Evolutionary conservation across 192 early-diverging fungal species (phyloP).

Genomic region (Coemansia sp.): DNA sequence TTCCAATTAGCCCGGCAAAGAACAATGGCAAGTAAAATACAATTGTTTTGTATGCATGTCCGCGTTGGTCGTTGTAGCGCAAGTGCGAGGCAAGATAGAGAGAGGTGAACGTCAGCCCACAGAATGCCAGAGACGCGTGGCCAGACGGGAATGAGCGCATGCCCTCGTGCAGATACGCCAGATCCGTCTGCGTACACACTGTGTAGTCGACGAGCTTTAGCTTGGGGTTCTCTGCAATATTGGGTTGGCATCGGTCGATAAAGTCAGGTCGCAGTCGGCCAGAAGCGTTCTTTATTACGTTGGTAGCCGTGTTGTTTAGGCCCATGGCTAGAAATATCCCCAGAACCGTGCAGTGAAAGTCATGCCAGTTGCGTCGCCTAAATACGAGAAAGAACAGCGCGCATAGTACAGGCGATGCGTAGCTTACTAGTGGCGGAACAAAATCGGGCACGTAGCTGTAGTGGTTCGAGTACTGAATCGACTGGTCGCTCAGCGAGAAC

Average conservation of each 20-base stretch:
- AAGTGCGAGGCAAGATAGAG: slow-evolving; percentile 74
- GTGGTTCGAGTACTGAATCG: slow-evolving; percentile 64
- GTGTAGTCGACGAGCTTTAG: slow-evolving; percentile 60
- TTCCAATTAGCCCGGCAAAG: slow-evolving; percentile 58
- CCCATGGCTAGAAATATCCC: slow-evolving; percentile 53
- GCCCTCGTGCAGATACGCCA: slow-evolving; percentile 65
- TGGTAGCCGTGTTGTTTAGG: slow-evolving; percentile 54
- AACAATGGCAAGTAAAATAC: slow-evolving; percentile 51
- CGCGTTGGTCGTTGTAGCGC: slow-evolving; percentile 63
- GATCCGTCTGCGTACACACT: slow-evolving; percentile 62
- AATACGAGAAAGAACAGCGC: slow-evolving; percentile 42
- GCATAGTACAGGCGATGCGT: slow-evolving; percentile 34
- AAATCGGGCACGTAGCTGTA: slow-evolving; percentile 40
- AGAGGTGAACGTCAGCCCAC: slow-evolving; percentile 66
- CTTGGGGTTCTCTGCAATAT: slow-evolving; percentile 51
- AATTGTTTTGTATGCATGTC: slow-evolving; percentile 68
- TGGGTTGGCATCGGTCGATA: slow-evolving; percentile 52
- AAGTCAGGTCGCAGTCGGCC: slow-evolving; percentile 71
- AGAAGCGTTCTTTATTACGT: slow-evolving; percentile 55
- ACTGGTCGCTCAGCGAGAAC: slow-evolving; percentile 68
- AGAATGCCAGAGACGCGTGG: slow-evolving; percentile 77
- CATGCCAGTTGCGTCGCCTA: slow-evolving; percentile 52
- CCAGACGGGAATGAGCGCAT: slow-evolving; percentile 86
- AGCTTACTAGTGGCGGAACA: slow-evolving; percentile 49
- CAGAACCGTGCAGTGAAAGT: slow-evolving; percentile 52